These are phyloP conservation scores for Metschnikowia orientalis DNA, from an alignment of 805 yeast species.

Conservation along the genomic window DNA sequence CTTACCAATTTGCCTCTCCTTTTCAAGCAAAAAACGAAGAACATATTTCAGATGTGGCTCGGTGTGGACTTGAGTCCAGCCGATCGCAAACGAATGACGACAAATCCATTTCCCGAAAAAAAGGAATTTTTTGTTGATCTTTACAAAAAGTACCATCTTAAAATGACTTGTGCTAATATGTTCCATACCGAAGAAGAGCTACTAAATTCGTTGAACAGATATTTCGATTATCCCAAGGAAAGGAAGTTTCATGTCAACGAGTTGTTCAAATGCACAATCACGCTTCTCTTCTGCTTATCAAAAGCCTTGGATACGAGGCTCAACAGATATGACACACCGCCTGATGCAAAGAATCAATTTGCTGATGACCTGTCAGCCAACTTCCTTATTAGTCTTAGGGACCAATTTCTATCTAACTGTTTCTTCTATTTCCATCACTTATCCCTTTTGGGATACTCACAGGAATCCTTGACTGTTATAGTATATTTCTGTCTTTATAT, in stretches of 20 bases:
- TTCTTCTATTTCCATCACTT: slow-evolving; percentile 4
- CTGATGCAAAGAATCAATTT: background rate
- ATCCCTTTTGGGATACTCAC: slow-evolving; percentile 2
- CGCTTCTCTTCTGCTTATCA: slow-evolving; percentile 9
- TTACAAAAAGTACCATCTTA: slow-evolving; percentile 5
- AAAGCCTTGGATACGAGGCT: slow-evolving; percentile 1
- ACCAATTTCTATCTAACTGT: slow-evolving; percentile 3
- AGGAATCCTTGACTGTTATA: slow-evolving; percentile 10
- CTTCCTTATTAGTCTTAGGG: background rate
- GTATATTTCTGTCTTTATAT: slow-evolving; percentile 7
- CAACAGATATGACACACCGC: background rate
- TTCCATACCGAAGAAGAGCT: slow-evolving; percentile 4
- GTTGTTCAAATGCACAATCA: slow-evolving; percentile 9
- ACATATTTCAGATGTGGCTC: slow-evolving; percentile 24
- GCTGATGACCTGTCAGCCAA: slow-evolving; percentile 1
- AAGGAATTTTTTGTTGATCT: slow-evolving; percentile 7
- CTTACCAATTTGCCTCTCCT: slow-evolving; percentile 27
- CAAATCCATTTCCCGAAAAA: slow-evolving; percentile 23
- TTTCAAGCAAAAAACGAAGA: slow-evolving; percentile 17
- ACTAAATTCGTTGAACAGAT: slow-evolving; percentile 2
- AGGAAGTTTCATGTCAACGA: slow-evolving; percentile 3
- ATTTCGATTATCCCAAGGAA: slow-evolving; percentile 7
- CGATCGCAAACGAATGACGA: slow-evolving; percentile 18
- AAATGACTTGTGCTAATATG: slow-evolving; percentile 3
- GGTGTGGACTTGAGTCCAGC: slow-evolving; percentile 26